Conservation (phyloP, 495 filamentous ascomycete genomes). For the Aspergillus indologenus region DNA sequence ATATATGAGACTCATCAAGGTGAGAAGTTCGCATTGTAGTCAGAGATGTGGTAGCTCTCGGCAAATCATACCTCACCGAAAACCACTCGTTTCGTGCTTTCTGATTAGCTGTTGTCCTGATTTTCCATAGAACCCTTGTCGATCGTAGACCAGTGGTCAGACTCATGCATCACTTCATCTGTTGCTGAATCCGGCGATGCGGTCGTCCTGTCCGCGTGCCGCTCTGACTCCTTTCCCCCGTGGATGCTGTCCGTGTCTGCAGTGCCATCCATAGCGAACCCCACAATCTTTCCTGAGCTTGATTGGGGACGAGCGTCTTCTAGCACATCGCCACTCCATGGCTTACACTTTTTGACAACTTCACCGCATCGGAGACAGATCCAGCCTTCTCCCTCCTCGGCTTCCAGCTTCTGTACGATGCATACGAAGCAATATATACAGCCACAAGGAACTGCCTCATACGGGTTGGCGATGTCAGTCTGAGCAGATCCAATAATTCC, state of each 20-base stretch:
- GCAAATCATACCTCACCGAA: neutral
- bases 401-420: slow-evolving; percentile 81
- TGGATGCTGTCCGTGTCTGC: slow-evolving; percentile 15
- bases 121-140: slow-evolving; percentile 26
- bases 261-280: slow-evolving; percentile 59
- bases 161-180: slow-evolving; percentile 36
- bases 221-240: slow-evolving; percentile 12
- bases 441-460: slow-evolving; percentile 85
- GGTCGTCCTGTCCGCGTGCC: slow-evolving; percentile 18
- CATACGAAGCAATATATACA: slow-evolving; percentile 98
- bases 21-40: neutral
- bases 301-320: slow-evolving; percentile 50
- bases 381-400: slow-evolving; percentile 96
- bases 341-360: slow-evolving; percentile 80
- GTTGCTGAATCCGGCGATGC: slow-evolving; percentile 30
- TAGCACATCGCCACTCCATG: slow-evolving; percentile 88
- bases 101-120: slow-evolving; percentile 8
- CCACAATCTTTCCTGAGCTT: slow-evolving; percentile 60
- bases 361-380: slow-evolving; percentile 88
- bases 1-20: slow-evolving; percentile 5
- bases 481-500: slow-evolving; percentile 83
- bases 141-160: slow-evolving; percentile 37
- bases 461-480: slow-evolving; percentile 95
- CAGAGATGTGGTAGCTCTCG: neutral
- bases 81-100: slow-evolving; percentile 1